Evolutionary conservation across 345 rosid genomes (phyloP), one percentile per base, ranked within the genome.

Genomic region (Sisymbrium altissimum): DNA sequence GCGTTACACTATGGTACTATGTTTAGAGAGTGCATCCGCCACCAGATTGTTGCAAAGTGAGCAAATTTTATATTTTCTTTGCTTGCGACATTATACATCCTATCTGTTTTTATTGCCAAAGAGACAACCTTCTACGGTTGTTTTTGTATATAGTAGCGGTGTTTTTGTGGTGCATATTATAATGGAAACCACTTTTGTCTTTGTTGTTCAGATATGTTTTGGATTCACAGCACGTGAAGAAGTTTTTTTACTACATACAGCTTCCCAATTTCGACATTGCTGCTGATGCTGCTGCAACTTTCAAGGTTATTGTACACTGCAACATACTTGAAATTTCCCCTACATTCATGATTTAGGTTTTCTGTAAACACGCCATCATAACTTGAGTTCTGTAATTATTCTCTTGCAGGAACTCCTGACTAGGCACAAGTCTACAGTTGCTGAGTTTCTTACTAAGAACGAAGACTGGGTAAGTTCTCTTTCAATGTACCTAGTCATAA

Each of bases 201-300:
- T 30, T 12, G 66, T 6, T 45, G 21, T 82, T 81, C 80, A 96
- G 99, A 79, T 90, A 90, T 77, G 97, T 96, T 74, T 79, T 96
- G 84, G 98, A 96, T 73, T 87, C 96, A 0, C 81, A 81, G 68
- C 85, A 92, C 68, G 78, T 92, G 83, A 96, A 87, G 89, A 92
- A 90, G 83, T 89, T 92, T 80, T 96, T 96, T 52, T 85, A 92
- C 58, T 89, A 81, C 69, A 96, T 96, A 77, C 98, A 89, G 80
- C 91, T 96, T 77, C 99, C 98, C 30, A 92, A 96, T 83, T 96
- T 96, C 21, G 98, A 96, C 66, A 82, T 96, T 78, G 92, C 98
- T 54, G 98, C 99, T 36, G 98, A 92, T 87, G 99, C 96, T 75
- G 99, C 96, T 79, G 98, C 95, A 6, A 90, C 99, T 53, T 92